phyloP scores from a whole-genome alignment of 345 rosid genomes.

The Eutrema heterophyllum region DNA sequence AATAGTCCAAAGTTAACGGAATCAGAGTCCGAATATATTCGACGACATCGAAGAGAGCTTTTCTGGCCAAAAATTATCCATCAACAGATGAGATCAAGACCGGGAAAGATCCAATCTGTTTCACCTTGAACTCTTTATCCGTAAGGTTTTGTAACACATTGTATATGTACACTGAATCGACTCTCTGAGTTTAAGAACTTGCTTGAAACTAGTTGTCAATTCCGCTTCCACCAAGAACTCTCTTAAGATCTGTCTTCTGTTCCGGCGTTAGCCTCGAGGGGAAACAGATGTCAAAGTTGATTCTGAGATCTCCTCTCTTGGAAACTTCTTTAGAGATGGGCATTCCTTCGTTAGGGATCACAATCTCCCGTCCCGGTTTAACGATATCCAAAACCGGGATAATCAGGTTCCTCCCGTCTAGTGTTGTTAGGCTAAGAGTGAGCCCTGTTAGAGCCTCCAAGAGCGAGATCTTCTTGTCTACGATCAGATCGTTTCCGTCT shows the following conservation, averaged over 20 bases:
- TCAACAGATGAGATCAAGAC: background rate
- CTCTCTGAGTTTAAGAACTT: slow-evolving; percentile 2
- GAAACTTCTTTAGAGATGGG: slow-evolving; percentile 58
- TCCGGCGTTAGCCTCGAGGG: slow-evolving; percentile 52
- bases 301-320: slow-evolving; percentile 52
- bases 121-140: background rate
- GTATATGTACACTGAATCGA: slow-evolving; percentile 44
- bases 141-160: background rate
- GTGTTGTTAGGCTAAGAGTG: slow-evolving; percentile 41
- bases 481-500: slow-evolving; percentile 63
- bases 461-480: slow-evolving; percentile 45
- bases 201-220: slow-evolving; percentile 5
- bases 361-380: slow-evolving; percentile 58
- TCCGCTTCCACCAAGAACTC: slow-evolving; percentile 47
- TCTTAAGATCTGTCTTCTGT: slow-evolving; percentile 60
- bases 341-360: slow-evolving; percentile 65
- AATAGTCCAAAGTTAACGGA: background rate
- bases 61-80: background rate
- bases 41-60: background rate
- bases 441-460: slow-evolving; percentile 67
- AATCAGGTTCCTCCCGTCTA: slow-evolving; percentile 59
- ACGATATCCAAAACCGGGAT: slow-evolving; percentile 48
- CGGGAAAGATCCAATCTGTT: background rate
- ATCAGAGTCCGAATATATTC: background rate
- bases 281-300: slow-evolving; percentile 53